Conservation (phyloP, 2,329 filamentous ascomycete genomes). For the Exserohilum rostratum region DNA sequence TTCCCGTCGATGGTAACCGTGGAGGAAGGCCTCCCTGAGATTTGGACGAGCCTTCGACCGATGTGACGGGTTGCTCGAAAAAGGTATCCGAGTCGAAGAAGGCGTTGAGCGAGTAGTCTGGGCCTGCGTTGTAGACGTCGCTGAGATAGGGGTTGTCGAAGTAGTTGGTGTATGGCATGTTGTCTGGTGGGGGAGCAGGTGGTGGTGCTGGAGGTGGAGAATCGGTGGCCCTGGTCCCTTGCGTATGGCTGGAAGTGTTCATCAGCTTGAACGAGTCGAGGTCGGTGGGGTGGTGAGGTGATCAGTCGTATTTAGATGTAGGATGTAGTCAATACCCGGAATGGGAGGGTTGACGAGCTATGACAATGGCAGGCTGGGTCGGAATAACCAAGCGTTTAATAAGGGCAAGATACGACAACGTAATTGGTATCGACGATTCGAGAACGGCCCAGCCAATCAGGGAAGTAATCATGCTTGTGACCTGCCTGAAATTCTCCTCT, state of each 20-base stretch:
- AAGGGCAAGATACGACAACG: constrained; percentile 19
- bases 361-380: constrained; percentile 3
- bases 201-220: constrained; percentile 17
- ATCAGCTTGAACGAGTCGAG: constrained; percentile 19
- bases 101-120: constrained; percentile 34
- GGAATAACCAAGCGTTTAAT: constrained; percentile 10
- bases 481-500: constrained; percentile 21
- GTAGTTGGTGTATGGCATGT: constrained; percentile 15
- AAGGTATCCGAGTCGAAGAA: constrained; percentile 38
- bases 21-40: constrained; percentile 20
- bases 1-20: constrained; percentile 21
- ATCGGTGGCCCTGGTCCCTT: constrained; percentile 32
- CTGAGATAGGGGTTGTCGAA: constrained; percentile 34
- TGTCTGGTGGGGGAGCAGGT: constrained; percentile 18
- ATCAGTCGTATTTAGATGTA: constrained; percentile 12
- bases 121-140: constrained; percentile 28
- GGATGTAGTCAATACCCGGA: not conserved
- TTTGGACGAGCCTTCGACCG: constrained; percentile 30
- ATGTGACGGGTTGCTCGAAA: constrained; percentile 34
- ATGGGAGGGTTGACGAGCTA: constrained; percentile 4
- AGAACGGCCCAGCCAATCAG: constrained; percentile 20
- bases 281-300: constrained; percentile 12
- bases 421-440: constrained; percentile 33
- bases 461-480: constrained; percentile 24
- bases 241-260: constrained; percentile 31